A percentile compares a stretch with the other conserved stretches of the same genome.
phyloP scores from a whole-genome alignment of 805 yeast species.

The Zygotorulaspora sp. region DNA sequence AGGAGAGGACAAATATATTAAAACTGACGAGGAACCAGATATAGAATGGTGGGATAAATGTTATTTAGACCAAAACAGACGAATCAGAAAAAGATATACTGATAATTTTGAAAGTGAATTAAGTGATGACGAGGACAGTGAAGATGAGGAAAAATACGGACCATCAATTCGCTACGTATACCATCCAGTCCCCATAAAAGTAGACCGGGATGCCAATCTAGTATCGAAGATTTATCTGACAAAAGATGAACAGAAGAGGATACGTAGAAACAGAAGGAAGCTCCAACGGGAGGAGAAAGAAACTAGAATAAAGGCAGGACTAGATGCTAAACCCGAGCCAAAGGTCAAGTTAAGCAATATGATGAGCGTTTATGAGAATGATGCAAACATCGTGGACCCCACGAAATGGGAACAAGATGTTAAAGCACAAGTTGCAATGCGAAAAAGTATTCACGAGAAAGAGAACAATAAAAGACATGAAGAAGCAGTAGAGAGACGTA shows the following conservation, averaged over 20 bases:
- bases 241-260: constrained; percentile 67
- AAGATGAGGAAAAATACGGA: constrained; percentile 31
- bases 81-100: constrained; percentile 37
- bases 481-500: constrained; percentile 21
- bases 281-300: constrained; percentile 63
- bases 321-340: constrained; percentile 84
- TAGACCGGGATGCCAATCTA: constrained; percentile 43
- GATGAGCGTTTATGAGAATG: constrained; percentile 73
- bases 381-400: constrained; percentile 84
- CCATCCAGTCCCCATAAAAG: constrained; percentile 67
- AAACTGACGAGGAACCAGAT: constrained; percentile 47
- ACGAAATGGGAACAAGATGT: constrained; percentile 78
- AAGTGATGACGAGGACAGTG: constrained; percentile 19
- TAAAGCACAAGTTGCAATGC: constrained; percentile 56
- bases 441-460: constrained; percentile 54
- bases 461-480: constrained; percentile 55
- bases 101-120: constrained; percentile 31
- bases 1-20: constrained; percentile 54
- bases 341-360: constrained; percentile 80
- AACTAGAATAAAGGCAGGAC: constrained; percentile 71
- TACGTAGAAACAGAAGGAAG: constrained; percentile 66
- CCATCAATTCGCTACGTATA: constrained; percentile 71
- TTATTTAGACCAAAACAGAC: constrained; percentile 39
- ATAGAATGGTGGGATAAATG: constrained; percentile 90
- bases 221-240: constrained; percentile 58